phyloP scores from a whole-genome alignment of 2,329 filamentous ascomycete genomes.

The Davidsoniella neocaledoniae region DNA sequence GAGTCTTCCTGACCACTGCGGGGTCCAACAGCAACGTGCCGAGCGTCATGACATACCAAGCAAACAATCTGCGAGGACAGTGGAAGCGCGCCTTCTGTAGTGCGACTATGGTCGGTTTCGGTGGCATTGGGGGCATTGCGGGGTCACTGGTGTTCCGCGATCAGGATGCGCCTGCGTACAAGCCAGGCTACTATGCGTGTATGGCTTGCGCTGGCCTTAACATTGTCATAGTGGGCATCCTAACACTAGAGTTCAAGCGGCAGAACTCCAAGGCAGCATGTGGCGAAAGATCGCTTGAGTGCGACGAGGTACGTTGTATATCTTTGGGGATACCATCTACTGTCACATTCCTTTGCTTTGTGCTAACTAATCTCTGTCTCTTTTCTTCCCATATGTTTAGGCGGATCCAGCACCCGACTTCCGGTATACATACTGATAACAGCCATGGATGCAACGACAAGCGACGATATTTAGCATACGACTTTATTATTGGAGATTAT shows the following conservation, averaged over 20 bases:
- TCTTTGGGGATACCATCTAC: constrained; percentile 12
- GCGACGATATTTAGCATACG: too few species aligned
- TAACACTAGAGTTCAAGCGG: constrained; percentile 25
- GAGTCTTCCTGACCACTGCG: constrained; percentile 59
- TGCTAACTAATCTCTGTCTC: too few species aligned
- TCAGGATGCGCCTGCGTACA: constrained; percentile 36
- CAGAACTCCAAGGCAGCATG: constrained; percentile 35
- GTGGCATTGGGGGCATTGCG: constrained; percentile 63
- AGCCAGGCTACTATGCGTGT: constrained; percentile 37
- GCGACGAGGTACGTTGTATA: constrained; percentile 23
- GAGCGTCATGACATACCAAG: constrained; percentile 59
- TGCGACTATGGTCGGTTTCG: constrained; percentile 58
- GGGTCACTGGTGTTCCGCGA: constrained; percentile 55
- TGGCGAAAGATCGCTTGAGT: constrained; percentile 35
- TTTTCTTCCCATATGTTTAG: constrained; percentile 2
- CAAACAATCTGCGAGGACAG: constrained; percentile 75
- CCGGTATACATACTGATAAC: constrained; percentile 11
- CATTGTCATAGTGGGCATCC: constrained; percentile 27
- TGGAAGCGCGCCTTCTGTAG: constrained; percentile 75
- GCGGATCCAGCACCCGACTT: constrained; percentile 13
- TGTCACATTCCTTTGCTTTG: background rate
- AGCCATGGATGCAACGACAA: background rate
- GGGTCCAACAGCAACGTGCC: constrained; percentile 68
- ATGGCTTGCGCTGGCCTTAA: constrained; percentile 32
- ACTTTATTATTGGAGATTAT: too few species aligned